Evolutionary conservation across 345 rosid species (phyloP), one percentile per base, ranked within the genome.

Genomic region (Cardamine chenopodiifolia): DNA sequence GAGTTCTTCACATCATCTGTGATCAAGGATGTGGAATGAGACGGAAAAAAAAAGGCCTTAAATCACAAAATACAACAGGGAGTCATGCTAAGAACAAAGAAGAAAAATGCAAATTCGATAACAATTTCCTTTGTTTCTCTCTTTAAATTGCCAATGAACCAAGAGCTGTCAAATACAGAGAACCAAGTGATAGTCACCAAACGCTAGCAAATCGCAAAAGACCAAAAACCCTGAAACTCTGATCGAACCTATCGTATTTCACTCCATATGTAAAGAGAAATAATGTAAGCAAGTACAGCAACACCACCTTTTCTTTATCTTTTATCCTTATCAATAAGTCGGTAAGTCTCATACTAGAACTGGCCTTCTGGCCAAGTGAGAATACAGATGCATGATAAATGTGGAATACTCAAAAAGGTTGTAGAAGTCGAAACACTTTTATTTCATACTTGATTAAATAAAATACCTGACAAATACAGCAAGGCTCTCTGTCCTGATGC

Each of bases 391-490:
- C 59, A 48, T 34, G 59, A 71, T 31, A 8, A 60, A 48, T 58
- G 4, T 17, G 6, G 26, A 59, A 4, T 71, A 60, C 26, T 48
- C n/a, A 23, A 28, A 5, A 28, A 28, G 2, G 31, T 25, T 34
- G 1, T 28, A 37, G 40, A 56, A 64, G 57, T 17, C 12, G 10
- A 37, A 50, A 52, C 19, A 66, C 32, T 22, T 66, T 4, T 34
- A 45, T 34, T 35, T 53, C 56, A 60, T 58, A 66, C 19, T 44
- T n/a, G 44, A 13, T 47, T 25, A 1, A 25, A 25, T 25, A 25
- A 61, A 48, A 52, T 81, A 90, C 99, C 96, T 86, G 96, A 81
- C 97, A 95, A 47, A 95, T 73, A 64, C 97, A 92, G 78, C 99
- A 90, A 4, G 99, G 97, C 77, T 95, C 92, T 53, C 70, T 50